Evolutionary conservation across 2,329 filamentous ascomycete species (phyloP).

Genomic region (Purpureocillium lavendulum): DNA sequence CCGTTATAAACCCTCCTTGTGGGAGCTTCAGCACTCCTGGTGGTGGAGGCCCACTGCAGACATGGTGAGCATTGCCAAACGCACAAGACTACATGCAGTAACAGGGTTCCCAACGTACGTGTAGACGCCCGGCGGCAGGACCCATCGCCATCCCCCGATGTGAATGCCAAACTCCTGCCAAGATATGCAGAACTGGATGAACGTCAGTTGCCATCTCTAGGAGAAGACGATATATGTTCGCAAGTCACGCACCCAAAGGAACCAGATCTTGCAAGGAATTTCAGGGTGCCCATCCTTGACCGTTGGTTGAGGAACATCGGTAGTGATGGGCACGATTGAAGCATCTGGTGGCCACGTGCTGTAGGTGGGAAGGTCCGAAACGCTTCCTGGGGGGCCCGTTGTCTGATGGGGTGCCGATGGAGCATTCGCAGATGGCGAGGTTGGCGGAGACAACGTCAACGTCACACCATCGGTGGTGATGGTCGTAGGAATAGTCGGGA

Average conservation of each 20-base stretch:
- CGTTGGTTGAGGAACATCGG: not conserved
- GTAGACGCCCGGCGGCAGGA: slow-evolving; percentile 1
- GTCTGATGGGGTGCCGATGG: not conserved
- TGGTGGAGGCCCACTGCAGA: not conserved
- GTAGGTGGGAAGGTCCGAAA: not conserved
- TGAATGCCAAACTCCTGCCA: not conserved
- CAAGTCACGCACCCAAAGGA: not conserved
- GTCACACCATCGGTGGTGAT: not conserved
- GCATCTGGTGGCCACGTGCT: not conserved
- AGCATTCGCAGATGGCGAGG: not conserved
- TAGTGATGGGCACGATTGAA: not conserved
- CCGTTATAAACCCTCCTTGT: not conserved
- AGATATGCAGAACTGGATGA: not conserved
- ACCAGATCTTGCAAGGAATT: slow-evolving; percentile 1
- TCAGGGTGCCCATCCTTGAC: not conserved
- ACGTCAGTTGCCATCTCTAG: not conserved
- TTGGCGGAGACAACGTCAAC: not conserved
- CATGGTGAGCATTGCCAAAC: not conserved
- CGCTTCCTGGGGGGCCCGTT: not conserved
- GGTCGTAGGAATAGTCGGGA: not conserved
- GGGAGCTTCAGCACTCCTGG: not conserved
- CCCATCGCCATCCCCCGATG: not conserved
- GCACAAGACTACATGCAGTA: not conserved
- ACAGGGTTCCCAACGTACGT: not conserved
- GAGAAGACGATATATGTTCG: too few relatives aligned